Evolutionary conservation across 495 filamentous ascomycete species (phyloP), one percentile per base, ranked within the genome.

Genomic region (Pyrenula massariospora): DNA sequence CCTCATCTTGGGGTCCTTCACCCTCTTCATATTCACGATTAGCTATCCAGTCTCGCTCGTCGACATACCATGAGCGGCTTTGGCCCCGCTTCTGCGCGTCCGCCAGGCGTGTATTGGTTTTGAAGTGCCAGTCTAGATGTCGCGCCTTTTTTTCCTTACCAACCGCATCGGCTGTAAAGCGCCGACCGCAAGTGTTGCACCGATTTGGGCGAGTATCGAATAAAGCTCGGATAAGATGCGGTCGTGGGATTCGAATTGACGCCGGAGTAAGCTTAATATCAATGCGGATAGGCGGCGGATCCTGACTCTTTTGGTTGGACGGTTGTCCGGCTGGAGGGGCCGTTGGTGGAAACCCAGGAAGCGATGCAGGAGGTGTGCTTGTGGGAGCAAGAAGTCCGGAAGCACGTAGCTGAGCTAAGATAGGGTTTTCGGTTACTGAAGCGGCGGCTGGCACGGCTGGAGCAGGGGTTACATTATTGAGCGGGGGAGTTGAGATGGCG

Each of bases 41-140:
- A 63, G 84, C 85, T 57, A 95, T 89, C 91, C 91, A 96, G 66
- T 95, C 91, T 78, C 87, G 72, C 73, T 95, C 89, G 65, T 91
- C 89, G 52, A 95, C 85, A 66, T 93, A 95, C 89, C 89, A 96
- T 67, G 86, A 90, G 25, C 93, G 83, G 63, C 88, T 89, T 61
- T 94, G 87, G 10, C 87, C 90, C 48, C 89, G 80, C 66, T 83
- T 87, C 59, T 86, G 81, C 47, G 82, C 82, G 48, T 97, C 92
- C 3, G 82, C 81, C 73, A 93, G 85, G 22, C 91, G 86, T 66
- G 89, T 87, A 65, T 96, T 92, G 1, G 92, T 92, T 24, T 84
- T 81, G 73, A 98, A 98, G 68, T 98, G 93, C 93, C 92, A 97
- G 67, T 98, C 93, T 68, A 96, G 78, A 71, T 98, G 93, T 1